Evolutionary conservation across 306 rosid species (phyloP).

Genomic region (Dryas octopetala): DNA sequence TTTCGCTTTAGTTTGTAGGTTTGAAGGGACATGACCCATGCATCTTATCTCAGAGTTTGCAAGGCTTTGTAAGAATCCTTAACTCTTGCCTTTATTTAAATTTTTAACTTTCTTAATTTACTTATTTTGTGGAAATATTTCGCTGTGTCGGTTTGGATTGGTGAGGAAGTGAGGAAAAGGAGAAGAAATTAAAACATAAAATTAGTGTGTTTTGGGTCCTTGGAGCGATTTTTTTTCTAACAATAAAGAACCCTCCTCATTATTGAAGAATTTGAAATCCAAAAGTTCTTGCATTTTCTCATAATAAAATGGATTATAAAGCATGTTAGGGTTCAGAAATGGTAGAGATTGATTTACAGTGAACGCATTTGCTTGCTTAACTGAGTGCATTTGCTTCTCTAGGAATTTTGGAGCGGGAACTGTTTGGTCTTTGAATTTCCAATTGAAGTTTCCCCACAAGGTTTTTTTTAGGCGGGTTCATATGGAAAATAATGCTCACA

Average conservation of each 20-base stretch:
- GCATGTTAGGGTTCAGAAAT: background rate
- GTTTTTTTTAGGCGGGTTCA: constrained; percentile 13
- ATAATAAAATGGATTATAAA: background rate
- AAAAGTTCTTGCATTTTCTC: no score
- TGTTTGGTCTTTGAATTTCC: constrained; percentile 16
- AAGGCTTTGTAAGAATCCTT: constrained; percentile 29
- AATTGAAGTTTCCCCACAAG: constrained; percentile 7
- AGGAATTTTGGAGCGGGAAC: constrained; percentile 33
- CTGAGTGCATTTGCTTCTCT: constrained; percentile 7
- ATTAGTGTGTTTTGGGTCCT: background rate
- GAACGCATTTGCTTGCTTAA: background rate
- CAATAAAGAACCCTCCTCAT: background rate
- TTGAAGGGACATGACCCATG: constrained; percentile 26
- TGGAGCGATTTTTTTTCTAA: background rate
- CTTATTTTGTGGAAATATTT: background rate
- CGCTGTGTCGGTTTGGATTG: background rate
- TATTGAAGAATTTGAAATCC: background rate
- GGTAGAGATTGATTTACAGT: background rate
- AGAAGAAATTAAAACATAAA: background rate
- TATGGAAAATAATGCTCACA: constrained; percentile 23
- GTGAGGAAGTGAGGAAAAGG: background rate
- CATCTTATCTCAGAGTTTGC: constrained; percentile 16
- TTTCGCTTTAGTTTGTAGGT: constrained; percentile 4
- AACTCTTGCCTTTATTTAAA: background rate
- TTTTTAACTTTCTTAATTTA: background rate